Evolutionary conservation across 2,329 filamentous ascomycete genomes (phyloP), one percentile per base, ranked within the genome.

Genomic region (Camillea tinctor): DNA sequence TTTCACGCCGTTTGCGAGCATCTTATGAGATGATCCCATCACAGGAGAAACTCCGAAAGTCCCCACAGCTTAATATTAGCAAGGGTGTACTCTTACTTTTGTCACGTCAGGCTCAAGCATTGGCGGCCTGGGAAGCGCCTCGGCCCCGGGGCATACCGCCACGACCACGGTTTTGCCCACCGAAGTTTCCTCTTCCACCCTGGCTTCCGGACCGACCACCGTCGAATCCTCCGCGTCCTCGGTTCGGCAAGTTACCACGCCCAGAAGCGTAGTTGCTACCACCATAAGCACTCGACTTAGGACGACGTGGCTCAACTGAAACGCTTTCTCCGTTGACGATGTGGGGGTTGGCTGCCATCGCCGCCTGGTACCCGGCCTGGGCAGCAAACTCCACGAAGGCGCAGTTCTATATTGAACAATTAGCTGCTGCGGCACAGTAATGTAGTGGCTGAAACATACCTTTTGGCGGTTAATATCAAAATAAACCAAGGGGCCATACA

Each of bases 331-430:
- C 90, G 69, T 90, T 91, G 64, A 99, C 86, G 51, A 85, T 84
- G 78, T 96, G 92, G 40, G 94, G 94, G 79, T 96, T 98, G 68
- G 89, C 90, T 62, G 85, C 85, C 44, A 92, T 83, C 50, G 95
- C 95, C 64, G 91, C 89, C 75, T 92, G 85, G 78, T 96, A 97
- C 52, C 87, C 92, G 58, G 93, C 87, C 21, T 86, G 74, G 52
- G 89, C 90, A 72, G 88, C 90, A 77, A 95, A 99, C 76, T 99
- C 95, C 61, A 97, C 92, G 73, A 98, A 98, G 23, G 95, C 95
- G 72, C 93, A 97, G 83, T 95, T 97, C 94, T 96, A 73, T 24
- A 49, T 19, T 50, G 13, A 26, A 30, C 26, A 58, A 60, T 75
- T 66, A 75, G 72, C 26, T 53, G 55, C 50, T 55, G 19, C 65